phyloP scores from a whole-genome alignment of 495 filamentous ascomycete species.

The Neurospora terricola region DNA sequence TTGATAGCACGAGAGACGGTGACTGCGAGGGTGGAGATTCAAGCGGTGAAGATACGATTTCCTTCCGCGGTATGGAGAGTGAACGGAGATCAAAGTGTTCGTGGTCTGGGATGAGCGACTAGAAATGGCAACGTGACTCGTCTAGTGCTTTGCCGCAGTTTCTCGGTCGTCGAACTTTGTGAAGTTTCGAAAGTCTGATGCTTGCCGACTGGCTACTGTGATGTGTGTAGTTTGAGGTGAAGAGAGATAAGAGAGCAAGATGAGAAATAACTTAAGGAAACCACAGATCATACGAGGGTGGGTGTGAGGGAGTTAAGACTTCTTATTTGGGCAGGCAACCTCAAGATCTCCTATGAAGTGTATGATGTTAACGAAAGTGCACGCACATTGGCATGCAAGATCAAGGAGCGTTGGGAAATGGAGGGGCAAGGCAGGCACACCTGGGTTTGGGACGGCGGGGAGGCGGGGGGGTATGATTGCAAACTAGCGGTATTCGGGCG shows the following conservation, averaged over 20 bases:
- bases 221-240: not conserved
- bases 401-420: slow-evolving; percentile 1
- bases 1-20: not conserved
- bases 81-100: not conserved
- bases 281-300: not conserved
- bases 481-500: not conserved
- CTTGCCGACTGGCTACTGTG: not conserved
- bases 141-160: not conserved
- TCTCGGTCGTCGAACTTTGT: not conserved
- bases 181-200: not conserved
- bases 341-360: not conserved
- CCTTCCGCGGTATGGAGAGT: not conserved
- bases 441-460: not conserved
- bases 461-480: not conserved
- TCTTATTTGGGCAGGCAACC: not conserved
- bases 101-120: not conserved
- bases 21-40: not conserved
- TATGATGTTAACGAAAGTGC: not conserved
- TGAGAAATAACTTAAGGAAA: not conserved
- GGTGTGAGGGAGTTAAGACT: not conserved
- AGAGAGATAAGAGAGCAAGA: not conserved
- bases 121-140: not conserved
- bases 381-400: not conserved
- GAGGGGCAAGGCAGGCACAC: slow-evolving; percentile 1
- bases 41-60: not conserved